A percentile compares a stretch with the other conserved stretches of the same genome.
These are phyloP conservation scores for Spathaspora hagerdaliae DNA, from an alignment of 805 yeast species.

Conservation along the genomic window DNA sequence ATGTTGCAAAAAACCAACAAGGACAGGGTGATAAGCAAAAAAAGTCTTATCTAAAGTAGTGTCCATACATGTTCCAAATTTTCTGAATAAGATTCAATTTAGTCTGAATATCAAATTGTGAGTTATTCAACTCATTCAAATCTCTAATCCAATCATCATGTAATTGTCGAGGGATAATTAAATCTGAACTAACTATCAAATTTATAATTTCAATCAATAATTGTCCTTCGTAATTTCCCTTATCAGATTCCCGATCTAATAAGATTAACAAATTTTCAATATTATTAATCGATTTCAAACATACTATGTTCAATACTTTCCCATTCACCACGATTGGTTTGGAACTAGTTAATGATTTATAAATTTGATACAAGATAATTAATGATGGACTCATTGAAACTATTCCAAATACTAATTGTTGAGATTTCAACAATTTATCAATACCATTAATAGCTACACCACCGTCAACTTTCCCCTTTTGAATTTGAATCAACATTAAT, in stretches of 20 bases:
- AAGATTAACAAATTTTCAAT: conserved; percentile 49
- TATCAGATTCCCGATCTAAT: conserved; percentile 9
- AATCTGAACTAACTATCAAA: conserved; percentile 46
- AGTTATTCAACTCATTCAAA: conserved; percentile 52
- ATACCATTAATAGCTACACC: conserved; percentile 87
- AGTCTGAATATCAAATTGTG: conserved; percentile 27
- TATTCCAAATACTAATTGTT: conserved; percentile 89
- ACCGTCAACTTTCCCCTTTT: conserved; percentile 94
- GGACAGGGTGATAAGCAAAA: no score
- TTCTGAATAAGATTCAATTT: conserved; percentile 50
- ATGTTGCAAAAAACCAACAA: no score
- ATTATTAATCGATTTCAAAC: conserved; percentile 48
- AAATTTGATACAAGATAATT: conserved; percentile 49
- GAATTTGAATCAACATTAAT: conserved; percentile 84
- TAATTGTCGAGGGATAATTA: conserved; percentile 48
- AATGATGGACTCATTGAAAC: conserved; percentile 85
- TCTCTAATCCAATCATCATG: conserved; percentile 59
- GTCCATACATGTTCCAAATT: conserved; percentile 59
- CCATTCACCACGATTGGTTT: conserved; percentile 28
- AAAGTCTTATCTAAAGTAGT: conserved; percentile 27
- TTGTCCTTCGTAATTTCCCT: conserved; percentile 47
- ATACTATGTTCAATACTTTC: conserved; percentile 30
- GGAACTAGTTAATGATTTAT: conserved; percentile 32
- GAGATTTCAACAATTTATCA: conserved; percentile 83
- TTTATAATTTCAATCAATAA: conserved; percentile 63